A percentile compares a stretch with the other conserved stretches of the same genome.
phyloP scores from a whole-genome alignment of 148 eudicot species.

The Camellia japonica region DNA sequence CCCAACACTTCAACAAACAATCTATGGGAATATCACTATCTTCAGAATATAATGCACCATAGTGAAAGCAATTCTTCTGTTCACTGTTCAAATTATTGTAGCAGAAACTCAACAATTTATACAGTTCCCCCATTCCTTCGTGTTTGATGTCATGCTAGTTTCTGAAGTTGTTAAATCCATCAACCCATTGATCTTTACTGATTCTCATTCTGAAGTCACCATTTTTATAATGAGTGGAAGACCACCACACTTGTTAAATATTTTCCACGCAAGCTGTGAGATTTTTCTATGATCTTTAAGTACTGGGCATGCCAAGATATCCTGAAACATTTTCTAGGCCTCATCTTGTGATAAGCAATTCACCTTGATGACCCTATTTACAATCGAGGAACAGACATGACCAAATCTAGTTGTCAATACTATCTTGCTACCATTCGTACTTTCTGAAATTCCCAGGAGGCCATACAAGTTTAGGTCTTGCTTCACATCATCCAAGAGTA shows the following conservation, averaged over 20 bases:
- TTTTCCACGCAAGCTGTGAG: neutral
- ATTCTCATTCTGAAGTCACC: constrained; percentile 10
- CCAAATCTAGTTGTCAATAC: constrained; percentile 19
- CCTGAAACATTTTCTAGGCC: constrained; percentile 16
- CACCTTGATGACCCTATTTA: constrained; percentile 2
- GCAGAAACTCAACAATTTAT: constrained; percentile 15
- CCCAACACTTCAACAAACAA: constrained; percentile 18
- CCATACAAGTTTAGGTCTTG: constrained; percentile 5
- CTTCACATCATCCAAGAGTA: constrained; percentile 21
- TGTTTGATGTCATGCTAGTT: constrained; percentile 7
- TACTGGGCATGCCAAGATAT: neutral
- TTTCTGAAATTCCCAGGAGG: constrained; percentile 7
- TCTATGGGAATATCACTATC: constrained; percentile 11
- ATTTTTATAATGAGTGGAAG: constrained; percentile 12
- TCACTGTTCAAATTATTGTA: constrained; percentile 6
- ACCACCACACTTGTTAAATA: constrained; percentile 7
- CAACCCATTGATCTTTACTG: constrained; percentile 6
- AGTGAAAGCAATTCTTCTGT: constrained; percentile 15
- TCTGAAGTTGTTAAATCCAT: constrained; percentile 11
- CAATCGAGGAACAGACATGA: constrained; percentile 4
- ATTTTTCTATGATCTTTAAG: neutral
- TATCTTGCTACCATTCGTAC: constrained; percentile 13
- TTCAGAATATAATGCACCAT: constrained; percentile 18
- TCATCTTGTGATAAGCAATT: constrained; percentile 2
- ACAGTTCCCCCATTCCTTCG: constrained; percentile 3